Conservation (phyloP, 768 basidiomycete species). For the Trametes coccinea region DNA sequence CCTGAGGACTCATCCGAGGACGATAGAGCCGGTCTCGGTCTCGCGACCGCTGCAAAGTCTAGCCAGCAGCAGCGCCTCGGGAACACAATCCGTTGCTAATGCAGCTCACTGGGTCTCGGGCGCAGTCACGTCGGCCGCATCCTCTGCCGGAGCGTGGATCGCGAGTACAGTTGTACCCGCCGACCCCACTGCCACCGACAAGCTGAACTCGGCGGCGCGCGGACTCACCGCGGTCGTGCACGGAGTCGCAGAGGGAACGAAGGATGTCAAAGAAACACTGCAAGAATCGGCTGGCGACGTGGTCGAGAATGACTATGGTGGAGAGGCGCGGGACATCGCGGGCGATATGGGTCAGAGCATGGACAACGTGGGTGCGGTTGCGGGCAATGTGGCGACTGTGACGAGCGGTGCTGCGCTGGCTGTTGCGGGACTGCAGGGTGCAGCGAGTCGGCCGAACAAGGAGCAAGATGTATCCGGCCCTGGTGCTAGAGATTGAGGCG, state of each 20-base stretch:
- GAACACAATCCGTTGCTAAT: constrained; percentile 21
- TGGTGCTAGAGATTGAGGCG: too few relatives aligned
- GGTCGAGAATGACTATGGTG: constrained; percentile 27
- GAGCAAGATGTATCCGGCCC: constrained; percentile 1
- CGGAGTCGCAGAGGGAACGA: constrained; percentile 16
- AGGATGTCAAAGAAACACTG: constrained; percentile 20
- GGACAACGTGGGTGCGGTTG: constrained; percentile 22
- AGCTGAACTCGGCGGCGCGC: constrained; percentile 13
- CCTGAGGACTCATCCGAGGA: constrained; percentile 20
- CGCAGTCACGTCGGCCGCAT: constrained; percentile 23
- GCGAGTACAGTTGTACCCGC: constrained; percentile 23
- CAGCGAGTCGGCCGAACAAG: constrained; percentile 19
- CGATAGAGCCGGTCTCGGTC: constrained; percentile 13
- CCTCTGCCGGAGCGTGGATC: constrained; percentile 28
- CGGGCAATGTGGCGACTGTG: constrained; percentile 19
- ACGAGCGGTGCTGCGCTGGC: constrained; percentile 22
- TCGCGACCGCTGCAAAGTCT: constrained; percentile 19
- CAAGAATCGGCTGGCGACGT: constrained; percentile 21
- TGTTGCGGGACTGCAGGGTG: constrained; percentile 23
- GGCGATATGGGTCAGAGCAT: constrained; percentile 21
- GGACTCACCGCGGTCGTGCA: constrained; percentile 11
- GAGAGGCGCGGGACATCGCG: constrained; percentile 23
- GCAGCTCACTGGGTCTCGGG: constrained; percentile 19
- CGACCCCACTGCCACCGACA: constrained; percentile 12
- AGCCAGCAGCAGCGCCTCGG: constrained; percentile 9